These are phyloP conservation scores for Xerocomus nothofagi DNA, from an alignment of 1,284 basidiomycete species.

Conservation along the genomic window DNA sequence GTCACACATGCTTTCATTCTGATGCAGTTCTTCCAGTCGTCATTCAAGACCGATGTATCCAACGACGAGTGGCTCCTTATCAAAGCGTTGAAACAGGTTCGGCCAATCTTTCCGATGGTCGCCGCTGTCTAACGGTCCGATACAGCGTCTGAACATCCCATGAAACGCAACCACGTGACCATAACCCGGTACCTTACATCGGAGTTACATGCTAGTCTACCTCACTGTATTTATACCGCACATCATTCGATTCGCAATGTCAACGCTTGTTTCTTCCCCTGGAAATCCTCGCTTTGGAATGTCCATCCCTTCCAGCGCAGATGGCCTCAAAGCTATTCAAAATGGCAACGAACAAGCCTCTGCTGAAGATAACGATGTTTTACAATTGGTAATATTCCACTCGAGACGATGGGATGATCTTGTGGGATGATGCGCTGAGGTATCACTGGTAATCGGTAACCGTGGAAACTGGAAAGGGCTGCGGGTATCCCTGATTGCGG, in stretches of 20 bases:
- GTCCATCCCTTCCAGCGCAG: constrained; percentile 17
- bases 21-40: constrained; percentile 47
- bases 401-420: constrained; percentile 34
- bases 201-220: constrained; percentile 31
- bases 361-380: constrained; percentile 48
- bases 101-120: constrained; percentile 21
- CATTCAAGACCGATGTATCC: constrained; percentile 89
- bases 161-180: constrained; percentile 26
- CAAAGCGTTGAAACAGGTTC: constrained; percentile 85
- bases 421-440: constrained; percentile 27
- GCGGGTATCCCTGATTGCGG: constrained; percentile 73
- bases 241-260: not conserved
- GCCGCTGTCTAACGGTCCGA: constrained; percentile 3
- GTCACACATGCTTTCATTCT: not conserved
- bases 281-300: constrained; percentile 13
- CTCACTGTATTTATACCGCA: constrained; percentile 37
- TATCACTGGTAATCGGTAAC: constrained; percentile 61
- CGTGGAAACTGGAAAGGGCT: constrained; percentile 76
- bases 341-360: constrained; percentile 12
- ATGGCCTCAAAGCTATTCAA: constrained; percentile 7
- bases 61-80: constrained; percentile 95
- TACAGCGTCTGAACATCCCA: constrained; percentile 46
- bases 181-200: constrained; percentile 5
- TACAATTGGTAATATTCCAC: constrained; percentile 59
- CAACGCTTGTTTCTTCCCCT: not conserved